Conservation (phyloP, 2,329 filamentous ascomycete genomes). For the Corynespora cassiicola region DNA sequence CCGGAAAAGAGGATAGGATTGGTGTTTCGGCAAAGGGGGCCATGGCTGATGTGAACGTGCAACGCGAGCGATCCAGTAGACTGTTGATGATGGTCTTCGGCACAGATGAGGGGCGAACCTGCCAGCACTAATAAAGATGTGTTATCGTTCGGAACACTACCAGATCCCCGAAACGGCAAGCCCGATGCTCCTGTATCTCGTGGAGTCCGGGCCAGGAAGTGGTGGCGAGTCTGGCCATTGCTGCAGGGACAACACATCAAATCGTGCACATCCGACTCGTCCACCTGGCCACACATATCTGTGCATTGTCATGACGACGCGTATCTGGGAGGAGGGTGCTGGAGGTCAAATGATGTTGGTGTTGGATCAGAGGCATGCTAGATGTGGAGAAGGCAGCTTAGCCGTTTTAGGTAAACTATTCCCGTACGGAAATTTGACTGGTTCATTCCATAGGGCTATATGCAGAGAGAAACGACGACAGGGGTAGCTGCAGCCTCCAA, state of each 20-base stretch:
- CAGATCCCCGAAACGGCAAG: too few species aligned
- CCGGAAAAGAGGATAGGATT: constrained; percentile 2
- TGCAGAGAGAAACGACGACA: too few species aligned
- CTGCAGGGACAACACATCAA: neutral
- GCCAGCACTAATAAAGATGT: too few species aligned
- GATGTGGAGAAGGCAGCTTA: constrained; percentile 14
- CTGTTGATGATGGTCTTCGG: neutral
- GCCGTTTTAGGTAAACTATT: constrained; percentile 20
- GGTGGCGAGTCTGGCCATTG: too few species aligned
- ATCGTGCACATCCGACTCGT: neutral
- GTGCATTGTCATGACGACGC: constrained; percentile 1
- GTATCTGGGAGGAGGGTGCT: constrained; percentile 1
- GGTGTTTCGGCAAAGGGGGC: constrained; percentile 14
- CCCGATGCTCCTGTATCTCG: too few species aligned
- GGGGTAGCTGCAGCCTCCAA: constrained; percentile 13
- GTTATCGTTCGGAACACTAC: too few species aligned
- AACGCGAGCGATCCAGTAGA: too few species aligned
- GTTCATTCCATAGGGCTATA: too few species aligned
- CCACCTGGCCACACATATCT: constrained; percentile 1
- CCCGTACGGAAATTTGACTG: constrained; percentile 16
- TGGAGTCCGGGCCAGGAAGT: too few species aligned
- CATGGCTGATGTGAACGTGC: constrained; percentile 3
- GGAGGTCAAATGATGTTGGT: constrained; percentile 1
- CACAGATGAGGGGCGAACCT: too few species aligned
- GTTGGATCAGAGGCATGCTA: constrained; percentile 4